Evolutionary conservation across 1,284 basidiomycete genomes (phyloP), one percentile per base, ranked within the genome.

Genomic region (Thecaphora thlaspeos): DNA sequence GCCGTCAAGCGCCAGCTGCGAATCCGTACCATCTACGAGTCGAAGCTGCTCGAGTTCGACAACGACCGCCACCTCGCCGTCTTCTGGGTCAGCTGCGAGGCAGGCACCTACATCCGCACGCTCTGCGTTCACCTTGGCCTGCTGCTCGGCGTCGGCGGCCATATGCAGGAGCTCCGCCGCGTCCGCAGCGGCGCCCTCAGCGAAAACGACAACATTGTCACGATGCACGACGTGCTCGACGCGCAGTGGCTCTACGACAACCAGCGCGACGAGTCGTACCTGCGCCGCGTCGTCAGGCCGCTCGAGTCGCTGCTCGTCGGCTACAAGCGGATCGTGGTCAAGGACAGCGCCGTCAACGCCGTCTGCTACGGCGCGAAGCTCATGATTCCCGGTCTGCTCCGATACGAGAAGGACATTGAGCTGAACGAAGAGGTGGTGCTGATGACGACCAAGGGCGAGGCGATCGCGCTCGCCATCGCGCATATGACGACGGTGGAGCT

Each of bases 401-500:
- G 95, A 68, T 99, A 97, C 80, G 93, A 98, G 81, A 86, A 88
- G 41, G 93, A 94, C 78, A 99, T 99, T 67, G 87, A 91, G 72
- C 81, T 96, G 46, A 85, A 94, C 79, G 95, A 99, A 80, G 95
- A 99, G 80, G 89, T 99, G 43, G 94, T 99, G 42, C 82, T 99
- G 64, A 99, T 99, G 93, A 99, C 95, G 50, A 99, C 95, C 43
- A 99, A 99, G 83, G 95, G 93, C 68, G 95, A 99, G 80, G 95
- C 92, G 39, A 96, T 99, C 76, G 95, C 95, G 23, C 85, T 99
- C 43, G 95, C 90, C 34, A 79, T 80, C 56, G 80, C 80, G 9
- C 78, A 79, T 43, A 98, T 99, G 95, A 91, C 92, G 14, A 97
- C 94, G 11, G 94, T 95, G 58, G 95, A 98, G 79, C 86, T 99